Conservation (phyloP, 2,329 filamentous ascomycete genomes). For the Metarhizium guizhouense region DNA sequence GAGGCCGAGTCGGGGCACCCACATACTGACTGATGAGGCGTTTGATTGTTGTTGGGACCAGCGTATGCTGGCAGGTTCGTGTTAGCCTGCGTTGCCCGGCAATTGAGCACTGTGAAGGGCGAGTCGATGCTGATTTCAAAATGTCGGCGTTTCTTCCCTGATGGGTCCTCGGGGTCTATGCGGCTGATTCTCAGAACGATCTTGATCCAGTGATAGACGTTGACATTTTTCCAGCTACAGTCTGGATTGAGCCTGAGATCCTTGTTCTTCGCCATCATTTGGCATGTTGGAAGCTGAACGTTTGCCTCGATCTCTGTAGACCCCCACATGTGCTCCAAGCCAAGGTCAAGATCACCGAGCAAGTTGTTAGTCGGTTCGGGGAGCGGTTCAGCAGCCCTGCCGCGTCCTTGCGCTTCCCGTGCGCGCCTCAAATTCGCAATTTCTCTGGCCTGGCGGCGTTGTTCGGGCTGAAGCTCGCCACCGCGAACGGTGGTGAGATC, state of each 20-base stretch:
- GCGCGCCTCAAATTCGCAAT: conserved; percentile 42
- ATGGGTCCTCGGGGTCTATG: conserved; percentile 66
- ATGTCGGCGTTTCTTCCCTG: conserved; percentile 65
- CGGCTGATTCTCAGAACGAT: conserved; percentile 90
- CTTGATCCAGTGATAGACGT: conserved; percentile 97
- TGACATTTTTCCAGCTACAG: conserved; percentile 87
- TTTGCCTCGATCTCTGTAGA: conserved; percentile 93
- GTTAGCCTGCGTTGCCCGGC: conserved; percentile 85
- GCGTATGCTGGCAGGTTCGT: conserved; percentile 75
- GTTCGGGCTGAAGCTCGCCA: conserved; percentile 56
- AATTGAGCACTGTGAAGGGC: conserved; percentile 86
- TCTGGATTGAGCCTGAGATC: conserved; percentile 67
- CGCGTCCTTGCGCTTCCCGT: conserved; percentile 37
- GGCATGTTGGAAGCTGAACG: conserved; percentile 82
- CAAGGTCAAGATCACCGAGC: conserved; percentile 67
- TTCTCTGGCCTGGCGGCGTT: conserved; percentile 39
- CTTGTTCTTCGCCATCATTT: conserved; percentile 70
- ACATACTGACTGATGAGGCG: conserved; percentile 36
- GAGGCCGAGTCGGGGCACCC: conserved; percentile 47
- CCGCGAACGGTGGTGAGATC: conserved; percentile 70
- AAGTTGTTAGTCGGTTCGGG: conserved; percentile 58
- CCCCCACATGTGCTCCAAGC: conserved; percentile 64
- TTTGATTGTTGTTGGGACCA: conserved; percentile 39
- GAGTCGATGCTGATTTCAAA: conserved; percentile 97
- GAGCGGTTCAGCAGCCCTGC: conserved; percentile 29